These are phyloP conservation scores for Eucalyptus albens DNA, from an alignment of 345 rosid species.

Conservation along the genomic window DNA sequence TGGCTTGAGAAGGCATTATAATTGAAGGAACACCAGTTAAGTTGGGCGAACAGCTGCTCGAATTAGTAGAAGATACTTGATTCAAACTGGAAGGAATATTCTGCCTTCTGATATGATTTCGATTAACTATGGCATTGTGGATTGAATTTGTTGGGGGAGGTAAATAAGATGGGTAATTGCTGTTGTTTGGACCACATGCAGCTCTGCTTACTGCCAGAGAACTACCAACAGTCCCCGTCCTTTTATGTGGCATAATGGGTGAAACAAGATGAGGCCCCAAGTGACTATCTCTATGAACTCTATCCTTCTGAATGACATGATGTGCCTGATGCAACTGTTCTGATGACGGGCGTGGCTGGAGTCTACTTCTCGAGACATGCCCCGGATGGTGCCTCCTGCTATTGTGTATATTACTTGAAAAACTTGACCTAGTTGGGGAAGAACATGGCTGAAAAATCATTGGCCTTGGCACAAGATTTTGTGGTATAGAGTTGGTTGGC, in stretches of 20 bases:
- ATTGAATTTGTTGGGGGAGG: not conserved
- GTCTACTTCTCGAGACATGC: not conserved
- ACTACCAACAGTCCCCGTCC: not conserved
- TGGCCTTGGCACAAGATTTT: not conserved
- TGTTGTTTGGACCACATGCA: not conserved
- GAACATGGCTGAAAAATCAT: constrained; percentile 23
- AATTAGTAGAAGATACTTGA: not conserved
- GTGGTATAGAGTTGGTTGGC: constrained; percentile 1
- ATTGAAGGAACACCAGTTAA: not conserved
- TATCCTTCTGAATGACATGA: constrained; percentile 14
- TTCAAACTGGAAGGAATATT: not conserved
- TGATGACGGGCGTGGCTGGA: not conserved
- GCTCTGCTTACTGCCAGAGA: not conserved
- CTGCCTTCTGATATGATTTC: not conserved
- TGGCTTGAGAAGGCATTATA: not conserved
- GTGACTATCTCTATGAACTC: constrained; percentile 3
- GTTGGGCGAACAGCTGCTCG: not conserved
- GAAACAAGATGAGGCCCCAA: constrained; percentile 9
- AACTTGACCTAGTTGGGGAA: constrained; percentile 8
- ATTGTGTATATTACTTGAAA: constrained; percentile 15
- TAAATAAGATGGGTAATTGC: not conserved
- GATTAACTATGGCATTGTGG: not conserved
- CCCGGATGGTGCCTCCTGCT: not conserved
- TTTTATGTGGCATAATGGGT: constrained; percentile 10
- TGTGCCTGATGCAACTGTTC: constrained; percentile 12